These are phyloP conservation scores for Neurospora sp. DNA, from an alignment of 495 filamentous ascomycete species.

Conservation along the genomic window DNA sequence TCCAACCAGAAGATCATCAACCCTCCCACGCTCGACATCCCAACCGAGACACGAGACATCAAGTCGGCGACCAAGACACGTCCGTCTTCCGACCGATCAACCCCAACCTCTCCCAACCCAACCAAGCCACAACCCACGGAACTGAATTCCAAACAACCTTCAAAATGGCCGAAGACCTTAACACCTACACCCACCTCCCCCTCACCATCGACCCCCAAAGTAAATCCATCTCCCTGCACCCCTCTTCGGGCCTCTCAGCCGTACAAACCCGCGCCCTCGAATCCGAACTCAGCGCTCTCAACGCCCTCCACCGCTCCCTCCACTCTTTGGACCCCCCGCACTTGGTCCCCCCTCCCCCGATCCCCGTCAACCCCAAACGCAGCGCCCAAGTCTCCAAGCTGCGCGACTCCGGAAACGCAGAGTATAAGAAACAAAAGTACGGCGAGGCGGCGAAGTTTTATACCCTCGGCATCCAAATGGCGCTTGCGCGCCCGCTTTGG, in stretches of 20 bases:
- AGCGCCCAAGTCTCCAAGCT: conserved; percentile 79
- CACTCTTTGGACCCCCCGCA: conserved; percentile 47
- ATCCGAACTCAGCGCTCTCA: conserved; percentile 59
- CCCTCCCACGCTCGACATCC: not conserved
- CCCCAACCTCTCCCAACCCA: not conserved
- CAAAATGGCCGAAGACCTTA: conserved; percentile 47
- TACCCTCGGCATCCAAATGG: conserved; percentile 79
- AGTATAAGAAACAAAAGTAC: conserved; percentile 67
- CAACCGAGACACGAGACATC: not conserved
- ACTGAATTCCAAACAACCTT: not conserved
- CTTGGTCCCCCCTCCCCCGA: conserved; percentile 58
- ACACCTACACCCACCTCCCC: conserved; percentile 77
- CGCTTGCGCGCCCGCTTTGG: conserved; percentile 69
- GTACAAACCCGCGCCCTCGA: conserved; percentile 31
- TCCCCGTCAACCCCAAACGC: conserved; percentile 79
- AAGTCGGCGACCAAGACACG: not conserved
- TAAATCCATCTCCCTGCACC: conserved; percentile 46
- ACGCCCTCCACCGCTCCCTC: conserved; percentile 63
- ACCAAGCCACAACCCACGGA: not conserved
- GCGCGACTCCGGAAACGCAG: conserved; percentile 73
- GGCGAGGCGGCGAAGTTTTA: conserved; percentile 73
- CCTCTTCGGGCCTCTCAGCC: conserved; percentile 8
- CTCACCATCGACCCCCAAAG: conserved; percentile 67
- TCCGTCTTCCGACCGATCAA: not conserved
- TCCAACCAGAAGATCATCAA: not conserved